Percentiles rank a stretch among this genome's conserved stretches.
Evolutionary conservation across 805 yeast species (phyloP).

Genomic region (Candida namnaoensis): DNA sequence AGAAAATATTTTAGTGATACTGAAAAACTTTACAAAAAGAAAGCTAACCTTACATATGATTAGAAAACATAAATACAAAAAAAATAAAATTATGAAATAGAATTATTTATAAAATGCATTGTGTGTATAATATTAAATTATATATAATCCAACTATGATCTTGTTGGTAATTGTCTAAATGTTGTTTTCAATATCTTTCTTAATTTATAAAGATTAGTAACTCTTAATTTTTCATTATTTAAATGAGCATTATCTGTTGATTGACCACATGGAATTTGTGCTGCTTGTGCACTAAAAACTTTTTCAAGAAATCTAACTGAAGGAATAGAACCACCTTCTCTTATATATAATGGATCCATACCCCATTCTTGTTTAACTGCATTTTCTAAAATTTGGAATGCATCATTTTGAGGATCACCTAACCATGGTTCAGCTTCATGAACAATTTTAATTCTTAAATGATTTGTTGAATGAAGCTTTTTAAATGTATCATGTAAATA

Average conservation of each 20-base stretch:
- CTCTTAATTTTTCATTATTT: slow-evolving; percentile 75
- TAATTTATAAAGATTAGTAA: slow-evolving; percentile 69
- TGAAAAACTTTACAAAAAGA: not conserved
- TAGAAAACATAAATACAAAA: too few relatives aligned
- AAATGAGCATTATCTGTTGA: slow-evolving; percentile 91
- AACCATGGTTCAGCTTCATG: slow-evolving; percentile 96
- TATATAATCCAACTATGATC: not conserved
- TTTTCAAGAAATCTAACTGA: slow-evolving; percentile 80
- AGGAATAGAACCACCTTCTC: slow-evolving; percentile 98
- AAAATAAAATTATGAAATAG: too few relatives aligned
- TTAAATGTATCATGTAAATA: slow-evolving; percentile 42
- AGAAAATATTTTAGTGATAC: slow-evolving; percentile 23
- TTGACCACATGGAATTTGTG: slow-evolving; percentile 96
- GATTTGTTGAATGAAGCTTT: slow-evolving; percentile 49
- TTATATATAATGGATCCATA: slow-evolving; percentile 69
- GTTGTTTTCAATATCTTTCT: slow-evolving; percentile 42
- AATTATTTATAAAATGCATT: not conserved
- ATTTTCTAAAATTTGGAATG: slow-evolving; percentile 56
- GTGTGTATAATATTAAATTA: not conserved
- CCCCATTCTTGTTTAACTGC: slow-evolving; percentile 71
- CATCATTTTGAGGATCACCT: slow-evolving; percentile 73
- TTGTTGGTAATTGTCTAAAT: slow-evolving; percentile 13
- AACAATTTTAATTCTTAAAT: slow-evolving; percentile 47
- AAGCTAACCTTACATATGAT: not conserved
- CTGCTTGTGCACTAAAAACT: slow-evolving; percentile 78